A percentile compares a stretch with the other conserved stretches of the same genome.
Evolutionary conservation across 1,139 yeast genomes (phyloP).

Genomic region (Sugiyamaella paludigena): DNA sequence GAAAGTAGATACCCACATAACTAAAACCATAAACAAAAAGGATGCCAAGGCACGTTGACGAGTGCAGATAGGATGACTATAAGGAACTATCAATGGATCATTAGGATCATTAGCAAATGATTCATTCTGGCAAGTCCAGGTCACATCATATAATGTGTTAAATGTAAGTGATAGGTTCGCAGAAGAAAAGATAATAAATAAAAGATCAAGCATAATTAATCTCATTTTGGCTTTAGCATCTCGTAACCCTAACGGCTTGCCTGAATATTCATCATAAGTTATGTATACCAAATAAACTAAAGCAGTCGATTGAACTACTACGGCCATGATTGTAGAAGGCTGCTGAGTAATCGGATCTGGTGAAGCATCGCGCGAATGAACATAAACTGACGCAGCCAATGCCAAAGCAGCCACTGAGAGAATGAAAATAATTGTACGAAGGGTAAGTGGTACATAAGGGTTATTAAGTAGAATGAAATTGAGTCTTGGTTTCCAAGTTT

Average conservation of each 20-base stretch:
- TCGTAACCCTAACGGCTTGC: conserved; percentile 86
- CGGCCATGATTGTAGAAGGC: conserved; percentile 90
- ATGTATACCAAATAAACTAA: conserved; percentile 74
- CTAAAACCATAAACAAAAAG: conserved; percentile 69
- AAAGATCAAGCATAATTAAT: conserved; percentile 69
- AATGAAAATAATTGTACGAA: conserved; percentile 65
- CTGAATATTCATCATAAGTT: conserved; percentile 85
- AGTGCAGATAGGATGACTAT: conserved; percentile 55
- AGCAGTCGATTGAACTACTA: conserved; percentile 78
- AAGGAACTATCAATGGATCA: conserved; percentile 23
- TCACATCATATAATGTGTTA: conserved; percentile 72
- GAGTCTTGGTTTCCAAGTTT: conserved; percentile 62
- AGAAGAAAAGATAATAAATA: conserved; percentile 88
- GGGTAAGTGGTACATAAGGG: conserved; percentile 75
- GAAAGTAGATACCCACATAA: conserved; percentile 83
- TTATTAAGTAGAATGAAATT: conserved; percentile 62
- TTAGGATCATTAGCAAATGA: not conserved
- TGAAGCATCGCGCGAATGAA: conserved; percentile 33
- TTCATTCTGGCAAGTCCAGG: conserved; percentile 67
- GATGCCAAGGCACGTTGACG: conserved; percentile 78
- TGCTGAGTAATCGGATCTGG: conserved; percentile 62
- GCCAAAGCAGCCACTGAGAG: conserved; percentile 33
- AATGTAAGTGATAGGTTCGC: conserved; percentile 86
- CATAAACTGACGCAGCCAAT: conserved; percentile 30
- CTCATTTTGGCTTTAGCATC: conserved; percentile 80